These are phyloP conservation scores for Neurospora sp. DNA, from an alignment of 495 filamentous ascomycete genomes.

Conservation along the genomic window DNA sequence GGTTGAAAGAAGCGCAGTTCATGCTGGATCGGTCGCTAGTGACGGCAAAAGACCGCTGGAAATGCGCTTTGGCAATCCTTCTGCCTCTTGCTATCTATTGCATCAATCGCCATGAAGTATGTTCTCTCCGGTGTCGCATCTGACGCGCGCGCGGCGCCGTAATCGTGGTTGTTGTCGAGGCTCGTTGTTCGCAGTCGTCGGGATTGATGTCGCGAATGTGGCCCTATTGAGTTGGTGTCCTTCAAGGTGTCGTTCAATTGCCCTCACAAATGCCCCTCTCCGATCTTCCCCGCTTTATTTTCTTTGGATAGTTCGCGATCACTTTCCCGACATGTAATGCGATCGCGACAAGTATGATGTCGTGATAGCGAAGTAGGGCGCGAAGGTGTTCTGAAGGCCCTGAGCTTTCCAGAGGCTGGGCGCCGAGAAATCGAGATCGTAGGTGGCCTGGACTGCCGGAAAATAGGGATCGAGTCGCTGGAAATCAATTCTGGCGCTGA, in stretches of 20 bases:
- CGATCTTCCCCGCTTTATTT: neutral
- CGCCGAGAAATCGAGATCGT: slow-evolving; percentile 24
- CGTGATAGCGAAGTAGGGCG: neutral
- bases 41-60: slow-evolving; percentile 13
- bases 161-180: neutral
- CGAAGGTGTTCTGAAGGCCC: neutral
- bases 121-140: slow-evolving; percentile 3
- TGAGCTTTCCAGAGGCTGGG: slow-evolving; percentile 16
- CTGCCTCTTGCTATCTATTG: slow-evolving; percentile 16
- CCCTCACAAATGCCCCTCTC: neutral
- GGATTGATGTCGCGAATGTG: neutral
- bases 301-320: neutral
- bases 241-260: neutral
- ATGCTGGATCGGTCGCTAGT: slow-evolving; percentile 9
- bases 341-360: neutral
- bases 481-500: neutral
- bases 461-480: neutral
- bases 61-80: slow-evolving; percentile 16
- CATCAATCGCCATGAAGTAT: slow-evolving; percentile 25
- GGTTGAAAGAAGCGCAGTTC: slow-evolving; percentile 32
- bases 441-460: neutral
- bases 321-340: neutral
- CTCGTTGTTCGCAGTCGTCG: neutral
- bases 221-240: neutral
- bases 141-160: neutral